A percentile compares a stretch with the other conserved stretches of the same genome.
phyloP scores from a whole-genome alignment of 768 basidiomycete species.

The Mycena alexandri region DNA sequence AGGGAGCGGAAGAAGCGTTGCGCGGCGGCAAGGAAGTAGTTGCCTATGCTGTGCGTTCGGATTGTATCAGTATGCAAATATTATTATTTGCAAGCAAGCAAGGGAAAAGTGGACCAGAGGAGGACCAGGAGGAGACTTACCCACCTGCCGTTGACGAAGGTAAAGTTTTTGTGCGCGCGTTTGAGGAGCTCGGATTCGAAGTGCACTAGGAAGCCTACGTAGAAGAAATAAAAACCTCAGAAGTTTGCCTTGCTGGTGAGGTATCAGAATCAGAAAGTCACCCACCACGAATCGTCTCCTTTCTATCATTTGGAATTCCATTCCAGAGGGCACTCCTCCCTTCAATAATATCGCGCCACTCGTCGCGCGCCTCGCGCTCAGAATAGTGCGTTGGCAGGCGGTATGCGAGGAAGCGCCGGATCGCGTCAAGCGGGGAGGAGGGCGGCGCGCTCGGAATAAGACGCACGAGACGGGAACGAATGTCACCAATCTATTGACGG shows the following conservation, averaged over 20 bases:
- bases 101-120: no score
- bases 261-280: background rate
- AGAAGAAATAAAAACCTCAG: no score
- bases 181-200: constrained; percentile 91
- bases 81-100: no score
- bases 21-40: constrained; percentile 92
- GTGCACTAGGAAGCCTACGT: constrained; percentile 89
- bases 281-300: constrained; percentile 92
- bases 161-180: constrained; percentile 94
- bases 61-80: no score
- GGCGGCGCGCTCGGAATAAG: constrained; percentile 79
- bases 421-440: constrained; percentile 75
- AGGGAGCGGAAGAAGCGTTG: constrained; percentile 92
- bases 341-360: constrained; percentile 94
- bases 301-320: constrained; percentile 89
- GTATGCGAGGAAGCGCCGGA: constrained; percentile 82
- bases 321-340: constrained; percentile 85
- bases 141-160: constrained; percentile 90
- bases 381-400: constrained; percentile 78
- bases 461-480: constrained; percentile 89
- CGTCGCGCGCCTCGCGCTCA: constrained; percentile 84
- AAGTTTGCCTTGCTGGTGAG: no score
- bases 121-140: constrained; percentile 6
- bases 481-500: constrained; percentile 67
- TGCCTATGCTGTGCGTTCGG: constrained; percentile 72